A percentile compares a stretch with the other conserved stretches of the same genome.
phyloP scores from a whole-genome alignment of 768 basidiomycete genomes.

The Tricholoma sp. region DNA sequence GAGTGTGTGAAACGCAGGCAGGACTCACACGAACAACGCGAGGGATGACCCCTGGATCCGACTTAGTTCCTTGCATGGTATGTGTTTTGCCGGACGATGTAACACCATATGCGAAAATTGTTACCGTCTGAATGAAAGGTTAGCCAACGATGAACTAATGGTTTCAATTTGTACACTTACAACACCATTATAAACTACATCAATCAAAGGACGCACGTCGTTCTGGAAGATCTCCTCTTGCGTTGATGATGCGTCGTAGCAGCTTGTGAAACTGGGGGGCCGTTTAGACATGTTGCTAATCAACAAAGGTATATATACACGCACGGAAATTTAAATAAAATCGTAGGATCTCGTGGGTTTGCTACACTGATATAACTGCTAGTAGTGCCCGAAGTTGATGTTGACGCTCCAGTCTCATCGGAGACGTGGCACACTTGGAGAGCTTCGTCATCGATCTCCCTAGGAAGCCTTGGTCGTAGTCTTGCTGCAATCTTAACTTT shows the following conservation, averaged over 20 bases:
- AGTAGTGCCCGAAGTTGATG: slow-evolving; percentile 26
- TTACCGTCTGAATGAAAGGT: slow-evolving; percentile 54
- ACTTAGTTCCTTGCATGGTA: slow-evolving; percentile 81
- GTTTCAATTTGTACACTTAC: slow-evolving; percentile 33
- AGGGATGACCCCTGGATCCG: slow-evolving; percentile 82
- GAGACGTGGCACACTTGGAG: slow-evolving; percentile 46
- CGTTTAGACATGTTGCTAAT: slow-evolving; percentile 2
- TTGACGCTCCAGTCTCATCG: slow-evolving; percentile 25
- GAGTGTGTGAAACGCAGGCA: too few species aligned
- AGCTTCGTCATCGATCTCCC: slow-evolving; percentile 58
- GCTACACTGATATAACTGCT: slow-evolving; percentile 55
- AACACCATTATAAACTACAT: slow-evolving; percentile 71
- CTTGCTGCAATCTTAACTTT: slow-evolving; percentile 72
- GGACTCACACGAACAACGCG: slow-evolving; percentile 61
- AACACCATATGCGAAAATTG: slow-evolving; percentile 87
- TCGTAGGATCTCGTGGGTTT: slow-evolving; percentile 63
- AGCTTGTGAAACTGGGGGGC: slow-evolving; percentile 59
- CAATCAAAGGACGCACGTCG: slow-evolving; percentile 74
- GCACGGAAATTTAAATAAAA: slow-evolving; percentile 77
- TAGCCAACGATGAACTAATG: background rate
- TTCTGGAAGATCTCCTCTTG: slow-evolving; percentile 75
- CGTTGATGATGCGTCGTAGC: slow-evolving; percentile 63
- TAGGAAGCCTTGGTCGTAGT: slow-evolving; percentile 57
- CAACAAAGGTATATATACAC: slow-evolving; percentile 15
- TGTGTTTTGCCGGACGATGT: slow-evolving; percentile 90